Evolutionary conservation across 805 yeast genomes (phyloP).

Genomic region (Pichia deserticola): DNA sequence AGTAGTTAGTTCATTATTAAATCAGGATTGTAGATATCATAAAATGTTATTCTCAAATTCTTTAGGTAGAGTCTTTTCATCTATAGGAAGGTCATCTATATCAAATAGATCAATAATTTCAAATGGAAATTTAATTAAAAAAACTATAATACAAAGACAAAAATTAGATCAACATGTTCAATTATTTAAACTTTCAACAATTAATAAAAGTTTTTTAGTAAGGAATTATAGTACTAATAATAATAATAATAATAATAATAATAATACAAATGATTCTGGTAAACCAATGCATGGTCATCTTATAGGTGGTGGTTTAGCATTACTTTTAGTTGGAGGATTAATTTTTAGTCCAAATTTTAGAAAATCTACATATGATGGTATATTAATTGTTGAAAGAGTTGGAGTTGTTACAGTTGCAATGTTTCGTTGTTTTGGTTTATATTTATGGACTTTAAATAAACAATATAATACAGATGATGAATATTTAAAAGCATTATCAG

Average conservation of each 20-base stretch:
- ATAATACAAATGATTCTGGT: background rate
- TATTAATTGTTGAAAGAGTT: slow-evolving; percentile 40
- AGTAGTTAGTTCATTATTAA: too few species aligned
- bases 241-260: background rate
- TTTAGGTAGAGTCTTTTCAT: too few species aligned
- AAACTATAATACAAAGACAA: background rate
- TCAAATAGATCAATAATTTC: too few species aligned
- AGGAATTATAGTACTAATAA: background rate
- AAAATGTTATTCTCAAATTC: too few species aligned
- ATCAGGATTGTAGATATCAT: too few species aligned
- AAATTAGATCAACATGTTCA: too few species aligned
- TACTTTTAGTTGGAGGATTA: slow-evolving; percentile 16
- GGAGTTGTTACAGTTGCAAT: slow-evolving; percentile 66
- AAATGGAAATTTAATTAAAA: too few species aligned
- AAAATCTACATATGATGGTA: slow-evolving; percentile 28
- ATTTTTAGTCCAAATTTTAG: slow-evolving; percentile 31
- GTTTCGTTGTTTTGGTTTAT: slow-evolving; percentile 61
- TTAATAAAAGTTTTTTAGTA: background rate
- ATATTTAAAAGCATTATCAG: slow-evolving; percentile 44
- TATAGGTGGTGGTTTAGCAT: slow-evolving; percentile 10
- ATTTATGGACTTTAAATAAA: slow-evolving; percentile 46
- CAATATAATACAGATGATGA: slow-evolving; percentile 37
- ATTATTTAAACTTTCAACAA: background rate
- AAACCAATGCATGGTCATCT: slow-evolving; percentile 4
- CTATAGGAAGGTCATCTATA: too few species aligned